Base-by-base conservation (phyloP, 2,329 filamentous ascomycete species). In the Chaetomium globosum region DNA sequence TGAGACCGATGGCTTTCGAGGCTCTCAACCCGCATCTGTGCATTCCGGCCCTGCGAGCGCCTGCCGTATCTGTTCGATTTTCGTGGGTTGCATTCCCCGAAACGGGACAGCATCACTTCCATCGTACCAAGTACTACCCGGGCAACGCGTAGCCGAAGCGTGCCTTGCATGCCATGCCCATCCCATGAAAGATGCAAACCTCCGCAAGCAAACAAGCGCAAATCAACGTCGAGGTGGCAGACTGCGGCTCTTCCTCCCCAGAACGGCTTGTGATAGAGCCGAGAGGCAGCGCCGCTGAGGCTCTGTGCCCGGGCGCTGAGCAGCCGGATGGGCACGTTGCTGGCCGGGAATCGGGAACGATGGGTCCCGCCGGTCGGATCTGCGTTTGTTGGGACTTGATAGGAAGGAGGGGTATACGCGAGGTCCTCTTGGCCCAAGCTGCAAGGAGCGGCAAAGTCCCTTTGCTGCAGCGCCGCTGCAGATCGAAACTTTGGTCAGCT, bases 311-410 rank as follows among this genome's bases (percentile, higher is more conserved):
- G 39, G 49, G 31, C 52, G 13, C 10, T 46, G 30, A 19, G 31
- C 46, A 58, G 30, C 54, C 46, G 61, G 31, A 28, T n/a, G 30
- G 39, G 26, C 23, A 31, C 49, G 54, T n/a, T 55, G 63, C 21
- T 51, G 16, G n/a, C 43, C 30, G 36, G 26, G n/a, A 9, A 26
- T 12, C 39, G 39, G 3, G 46, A 23, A 48, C 46, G 39, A 39
- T 16, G 59, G 30, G 28, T 23, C 49, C 58, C 43, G 53, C 39
- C 23, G 26, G 26, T 49, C 58, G 53, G 53, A 33, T 52, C 31
- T 28, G 48, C 53, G 21, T 23, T n/a, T 66, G 68, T 66, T 65
- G 67, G 67, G 69, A 59, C 61, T 67, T 69, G 64, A 69, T 68
- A 60, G 28, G 62, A 43, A 30, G 58, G 60, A 54, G 65, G 61